Percentiles rank a stretch among this genome's conserved stretches.
Evolutionary conservation across 805 yeast species (phyloP).

Genomic region (Starmerella powellii): DNA sequence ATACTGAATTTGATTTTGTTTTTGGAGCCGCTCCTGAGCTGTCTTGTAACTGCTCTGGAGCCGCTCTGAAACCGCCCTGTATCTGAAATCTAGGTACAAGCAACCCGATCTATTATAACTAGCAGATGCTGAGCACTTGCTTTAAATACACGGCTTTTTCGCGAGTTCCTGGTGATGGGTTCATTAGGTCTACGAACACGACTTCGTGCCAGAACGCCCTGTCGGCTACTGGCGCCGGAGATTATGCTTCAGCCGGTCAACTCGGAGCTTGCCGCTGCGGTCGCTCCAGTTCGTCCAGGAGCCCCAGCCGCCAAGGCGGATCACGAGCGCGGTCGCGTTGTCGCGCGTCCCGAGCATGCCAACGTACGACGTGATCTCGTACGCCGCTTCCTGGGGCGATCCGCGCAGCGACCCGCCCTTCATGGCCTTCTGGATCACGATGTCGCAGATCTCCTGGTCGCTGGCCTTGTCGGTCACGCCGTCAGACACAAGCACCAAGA

Average conservation of each 20-base stretch:
- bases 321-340: constrained; percentile 83
- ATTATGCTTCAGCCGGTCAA: constrained; percentile 25
- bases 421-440: constrained; percentile 54
- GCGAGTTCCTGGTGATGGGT: too few relatives aligned
- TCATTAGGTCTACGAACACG: neutral
- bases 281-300: constrained; percentile 68
- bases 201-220: too few relatives aligned
- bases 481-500: constrained; percentile 70
- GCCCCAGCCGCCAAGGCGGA: constrained; percentile 85
- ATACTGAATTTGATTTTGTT: too few relatives aligned
- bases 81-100: too few relatives aligned
- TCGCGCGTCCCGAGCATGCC: constrained; percentile 86
- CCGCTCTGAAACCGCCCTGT: too few relatives aligned
- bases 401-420: constrained; percentile 51
- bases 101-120: too few relatives aligned
- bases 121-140: too few relatives aligned
- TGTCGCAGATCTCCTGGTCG: constrained; percentile 86
- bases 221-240: constrained; percentile 12
- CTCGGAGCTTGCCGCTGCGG: constrained; percentile 71
- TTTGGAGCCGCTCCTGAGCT: too few relatives aligned
- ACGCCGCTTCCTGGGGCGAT: constrained; percentile 75
- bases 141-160: too few relatives aligned
- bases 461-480: constrained; percentile 72
- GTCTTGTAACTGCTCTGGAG: too few relatives aligned
- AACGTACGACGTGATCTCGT: constrained; percentile 70